Evolutionary conservation across 352 stramenopile species (phyloP).

Genomic region (Discostella stelligera): DNA sequence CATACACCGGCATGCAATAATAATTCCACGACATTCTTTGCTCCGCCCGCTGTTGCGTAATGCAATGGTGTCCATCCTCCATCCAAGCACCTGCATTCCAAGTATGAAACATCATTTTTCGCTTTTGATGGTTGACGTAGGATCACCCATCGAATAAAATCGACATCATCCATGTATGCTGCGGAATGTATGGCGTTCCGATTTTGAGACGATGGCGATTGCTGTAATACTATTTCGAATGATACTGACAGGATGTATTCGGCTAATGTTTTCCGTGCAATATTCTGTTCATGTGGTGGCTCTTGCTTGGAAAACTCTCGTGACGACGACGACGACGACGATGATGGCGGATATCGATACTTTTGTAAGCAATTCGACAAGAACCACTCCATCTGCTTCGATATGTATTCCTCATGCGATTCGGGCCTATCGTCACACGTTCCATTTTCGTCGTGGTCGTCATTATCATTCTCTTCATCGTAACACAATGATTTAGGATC

Average conservation of each 20-base stretch:
- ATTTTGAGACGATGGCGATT: constrained; percentile 27
- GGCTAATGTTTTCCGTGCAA: constrained; percentile 36
- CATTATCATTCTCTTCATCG: constrained; percentile 14
- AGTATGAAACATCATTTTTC: constrained; percentile 19
- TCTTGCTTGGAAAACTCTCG: no score
- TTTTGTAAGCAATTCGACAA: constrained; percentile 69
- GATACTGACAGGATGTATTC: constrained; percentile 38
- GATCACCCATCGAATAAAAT: constrained; percentile 43
- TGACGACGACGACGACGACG: background rate
- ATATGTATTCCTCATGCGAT: constrained; percentile 40
- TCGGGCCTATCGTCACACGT: constrained; percentile 18
- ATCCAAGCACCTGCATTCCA: constrained; percentile 68
- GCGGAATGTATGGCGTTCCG: constrained; percentile 44
- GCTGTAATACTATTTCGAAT: constrained; percentile 39
- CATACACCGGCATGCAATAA: constrained; percentile 53
- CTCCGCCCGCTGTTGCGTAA: constrained; percentile 70
- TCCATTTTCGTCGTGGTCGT: constrained; percentile 16
- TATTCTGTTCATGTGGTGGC: constrained; percentile 36
- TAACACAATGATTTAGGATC: constrained; percentile 1
- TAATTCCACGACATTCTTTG: constrained; percentile 57
- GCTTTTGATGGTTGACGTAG: constrained; percentile 10
- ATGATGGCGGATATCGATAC: constrained; percentile 34
- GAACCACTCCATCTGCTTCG: constrained; percentile 69
- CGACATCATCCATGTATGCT: constrained; percentile 38
- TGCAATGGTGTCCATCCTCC: constrained; percentile 72